phyloP scores from a whole-genome alignment of 1,139 yeast species.

The Kluyveromyces marxianus region DNA sequence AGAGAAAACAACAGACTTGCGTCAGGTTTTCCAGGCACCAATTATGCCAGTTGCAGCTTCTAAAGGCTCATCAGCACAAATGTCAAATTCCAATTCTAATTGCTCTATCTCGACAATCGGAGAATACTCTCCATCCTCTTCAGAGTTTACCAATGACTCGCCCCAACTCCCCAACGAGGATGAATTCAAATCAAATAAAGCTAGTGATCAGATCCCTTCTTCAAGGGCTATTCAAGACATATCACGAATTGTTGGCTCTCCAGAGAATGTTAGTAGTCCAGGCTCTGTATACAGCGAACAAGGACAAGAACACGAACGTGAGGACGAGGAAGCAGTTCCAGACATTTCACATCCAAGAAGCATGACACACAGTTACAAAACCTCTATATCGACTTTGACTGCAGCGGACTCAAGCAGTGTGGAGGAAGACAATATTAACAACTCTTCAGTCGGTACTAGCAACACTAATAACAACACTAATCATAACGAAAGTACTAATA shows the following conservation, averaged over 20 bases:
- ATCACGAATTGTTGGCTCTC: conserved; percentile 15
- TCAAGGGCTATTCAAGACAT: conserved; percentile 29
- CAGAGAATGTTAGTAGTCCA: not conserved
- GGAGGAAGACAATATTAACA: not conserved
- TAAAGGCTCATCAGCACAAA: conserved; percentile 9
- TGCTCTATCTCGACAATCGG: conserved; percentile 34
- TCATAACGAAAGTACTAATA: not conserved
- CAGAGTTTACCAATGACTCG: conserved; percentile 33
- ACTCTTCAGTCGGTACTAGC: not conserved
- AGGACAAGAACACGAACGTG: no score
- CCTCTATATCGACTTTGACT: not conserved
- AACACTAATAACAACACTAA: no score
- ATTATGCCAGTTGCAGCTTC: conserved; percentile 22
- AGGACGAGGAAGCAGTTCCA: not conserved
- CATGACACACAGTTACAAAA: not conserved
- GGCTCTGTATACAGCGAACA: not conserved
- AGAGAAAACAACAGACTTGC: conserved; percentile 12
- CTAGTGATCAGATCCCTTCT: conserved; percentile 19
- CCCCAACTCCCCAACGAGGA: conserved; percentile 20
- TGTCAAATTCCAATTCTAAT: conserved; percentile 24
- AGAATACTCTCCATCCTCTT: conserved; percentile 38
- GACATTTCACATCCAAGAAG: not conserved
- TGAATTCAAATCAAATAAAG: conserved; percentile 8
- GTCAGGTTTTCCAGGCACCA: conserved; percentile 29
- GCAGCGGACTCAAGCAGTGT: not conserved